phyloP scores from a whole-genome alignment of 306 rosid genomes.

The Echinosophora koreensis region DNA sequence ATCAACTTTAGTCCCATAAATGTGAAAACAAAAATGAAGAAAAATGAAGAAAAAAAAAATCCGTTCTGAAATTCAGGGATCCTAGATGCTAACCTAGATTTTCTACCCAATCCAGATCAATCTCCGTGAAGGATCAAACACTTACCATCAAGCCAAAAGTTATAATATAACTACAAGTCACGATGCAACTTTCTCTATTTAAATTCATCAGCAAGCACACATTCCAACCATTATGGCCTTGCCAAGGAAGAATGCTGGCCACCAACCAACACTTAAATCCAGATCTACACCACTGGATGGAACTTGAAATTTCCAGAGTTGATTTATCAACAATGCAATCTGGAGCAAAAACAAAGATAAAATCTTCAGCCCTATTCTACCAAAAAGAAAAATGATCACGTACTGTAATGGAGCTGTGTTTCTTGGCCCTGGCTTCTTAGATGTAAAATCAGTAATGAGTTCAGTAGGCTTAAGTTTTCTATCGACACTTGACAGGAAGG shows the following conservation, averaged over 20 bases:
- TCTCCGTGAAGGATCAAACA: neutral
- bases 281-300: neutral
- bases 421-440: slow-evolving; percentile 10
- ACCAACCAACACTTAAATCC: neutral
- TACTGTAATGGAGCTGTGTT: neutral
- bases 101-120: neutral
- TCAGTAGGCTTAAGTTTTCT: slow-evolving; percentile 18
- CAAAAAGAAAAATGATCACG: slow-evolving; percentile 10
- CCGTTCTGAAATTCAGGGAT: slow-evolving; percentile 27
- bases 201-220: no score
- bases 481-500: neutral
- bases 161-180: no score
- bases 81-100: slow-evolving; percentile 30
- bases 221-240: no score
- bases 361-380: neutral
- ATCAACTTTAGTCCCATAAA: slow-evolving; percentile 28
- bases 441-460: slow-evolving; percentile 15
- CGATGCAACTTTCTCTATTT: no score
- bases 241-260: no score
- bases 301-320: neutral
- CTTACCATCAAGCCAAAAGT: no score
- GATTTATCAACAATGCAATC: slow-evolving; percentile 15
- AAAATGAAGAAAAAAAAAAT: neutral
- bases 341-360: slow-evolving; percentile 22
- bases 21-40: neutral